phyloP scores from a whole-genome alignment of 2,329 filamentous ascomycete genomes.

The Coniochaeta sp. region DNA sequence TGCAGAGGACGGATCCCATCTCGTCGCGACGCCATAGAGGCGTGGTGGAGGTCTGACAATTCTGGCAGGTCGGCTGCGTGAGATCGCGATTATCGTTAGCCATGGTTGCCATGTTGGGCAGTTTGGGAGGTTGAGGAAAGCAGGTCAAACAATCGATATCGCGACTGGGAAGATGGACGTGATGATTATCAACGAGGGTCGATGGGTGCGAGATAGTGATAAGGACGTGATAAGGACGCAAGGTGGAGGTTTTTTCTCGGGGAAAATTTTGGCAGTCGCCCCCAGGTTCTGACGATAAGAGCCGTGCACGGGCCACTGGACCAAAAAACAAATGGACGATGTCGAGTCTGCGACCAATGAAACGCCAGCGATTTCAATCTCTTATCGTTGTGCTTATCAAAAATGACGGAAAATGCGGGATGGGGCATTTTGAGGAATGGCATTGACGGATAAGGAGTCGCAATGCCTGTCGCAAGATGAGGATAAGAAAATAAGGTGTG shows the following conservation, averaged over 20 bases:
- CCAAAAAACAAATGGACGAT: background rate
- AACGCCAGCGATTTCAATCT: background rate
- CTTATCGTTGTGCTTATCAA: background rate
- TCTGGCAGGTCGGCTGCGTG: constrained; percentile 90
- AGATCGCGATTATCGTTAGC: constrained; percentile 51
- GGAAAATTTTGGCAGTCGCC: constrained; percentile 2
- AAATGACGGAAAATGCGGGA: background rate
- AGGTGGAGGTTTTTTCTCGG: constrained; percentile 1
- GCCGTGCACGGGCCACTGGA: background rate
- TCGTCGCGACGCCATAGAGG: constrained; percentile 97
- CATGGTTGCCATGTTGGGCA: constrained; percentile 41
- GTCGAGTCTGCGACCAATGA: background rate
- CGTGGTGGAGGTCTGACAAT: constrained; percentile 91
- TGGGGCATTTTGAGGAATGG: background rate
- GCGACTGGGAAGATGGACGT: constrained; percentile 8
- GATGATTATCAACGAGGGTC: constrained; percentile 2
- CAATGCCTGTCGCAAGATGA: background rate
- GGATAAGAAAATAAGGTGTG: background rate
- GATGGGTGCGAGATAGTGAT: constrained; percentile 2
- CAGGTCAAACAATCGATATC: constrained; percentile 5
- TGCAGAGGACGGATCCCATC: constrained; percentile 90
- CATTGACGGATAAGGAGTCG: background rate
- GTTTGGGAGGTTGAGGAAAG: constrained; percentile 4
- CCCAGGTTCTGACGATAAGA: background rate
- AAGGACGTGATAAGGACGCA: background rate